Evolutionary conservation across 257 asterid species (phyloP), one percentile per base, ranked within the genome.

Genomic region (Solanum dulcamara): DNA sequence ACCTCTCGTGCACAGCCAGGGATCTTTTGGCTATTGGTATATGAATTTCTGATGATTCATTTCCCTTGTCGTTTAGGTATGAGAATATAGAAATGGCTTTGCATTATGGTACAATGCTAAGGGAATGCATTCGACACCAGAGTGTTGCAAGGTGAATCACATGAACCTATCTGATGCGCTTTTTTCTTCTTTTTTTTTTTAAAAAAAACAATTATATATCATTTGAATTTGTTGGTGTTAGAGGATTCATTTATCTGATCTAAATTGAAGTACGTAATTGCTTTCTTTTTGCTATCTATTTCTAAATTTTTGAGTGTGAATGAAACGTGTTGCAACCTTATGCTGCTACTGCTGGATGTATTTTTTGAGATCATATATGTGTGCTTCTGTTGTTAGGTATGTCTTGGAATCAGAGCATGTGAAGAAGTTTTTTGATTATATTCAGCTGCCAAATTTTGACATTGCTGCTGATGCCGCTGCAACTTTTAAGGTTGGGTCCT

Each of bases 41-140:
- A 68, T 22, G 85, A 82, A 20, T 85, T 84, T 85, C 70, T 68
- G 84, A 28, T 74, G 84, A 67, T 26, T 88, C 86, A 86, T 24
- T 26, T 83, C 2, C 85, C 87, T 79, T 80, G 53, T 38, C 55
- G 8, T 83, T 87, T 90, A 97, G 99, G 80, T 97, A 94, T 71
- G 99, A 92, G 77, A 90, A 93, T 84, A 84, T 88, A 33, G 99
- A 97, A 30, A 86, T 97, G 95, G 98, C 99, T 87, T 92, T 97
- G 89, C 99, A 95, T 79, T 97, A 95, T 84, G 99, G 99, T 85
- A 90, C 98, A 85, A 95, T 97, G 98, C 83, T 95, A 87, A 93
- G 98, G 92, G 99, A 97, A 84, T 97, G 99, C 93, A 97, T 97
- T 86, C 98, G 99, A 55, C 99, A 97, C 89, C 99, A 97, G 89